Evolutionary conservation across 2,329 filamentous ascomycete genomes (phyloP).

Genomic region (Pseudogymnoascus sp.): DNA sequence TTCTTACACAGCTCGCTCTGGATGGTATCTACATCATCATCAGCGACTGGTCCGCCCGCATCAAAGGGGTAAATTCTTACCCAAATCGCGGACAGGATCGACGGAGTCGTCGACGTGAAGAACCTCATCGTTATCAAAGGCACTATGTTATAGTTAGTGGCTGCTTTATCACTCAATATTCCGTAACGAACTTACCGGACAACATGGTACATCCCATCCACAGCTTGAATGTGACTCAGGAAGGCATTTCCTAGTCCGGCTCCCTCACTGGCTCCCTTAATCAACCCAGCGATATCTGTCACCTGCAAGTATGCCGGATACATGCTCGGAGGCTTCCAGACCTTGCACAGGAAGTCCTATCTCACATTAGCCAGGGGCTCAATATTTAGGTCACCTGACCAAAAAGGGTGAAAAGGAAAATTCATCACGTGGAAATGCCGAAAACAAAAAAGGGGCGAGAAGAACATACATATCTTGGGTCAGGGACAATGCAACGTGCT

Average conservation of each 20-base stretch:
- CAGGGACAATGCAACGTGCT: slow-evolving; percentile 39
- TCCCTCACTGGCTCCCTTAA: slow-evolving; percentile 38
- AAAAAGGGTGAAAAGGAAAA: neutral
- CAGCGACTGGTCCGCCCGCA: slow-evolving; percentile 11
- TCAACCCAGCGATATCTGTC: slow-evolving; percentile 39
- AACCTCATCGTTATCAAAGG: slow-evolving; percentile 40
- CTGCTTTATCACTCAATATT: neutral
- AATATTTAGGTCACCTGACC: neutral
- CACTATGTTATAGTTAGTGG: slow-evolving; percentile 18
- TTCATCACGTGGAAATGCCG: neutral
- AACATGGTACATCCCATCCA: slow-evolving; percentile 40
- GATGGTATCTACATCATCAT: slow-evolving; percentile 28
- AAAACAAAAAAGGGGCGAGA: neutral
- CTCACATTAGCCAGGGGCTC: slow-evolving; percentile 9
- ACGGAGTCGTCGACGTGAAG: slow-evolving; percentile 41
- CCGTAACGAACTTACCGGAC: slow-evolving; percentile 28
- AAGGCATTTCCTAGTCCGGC: slow-evolving; percentile 40
- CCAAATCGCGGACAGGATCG: slow-evolving; percentile 37
- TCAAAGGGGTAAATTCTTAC: slow-evolving; percentile 23
- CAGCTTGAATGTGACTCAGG: slow-evolving; percentile 39
- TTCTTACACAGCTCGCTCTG: slow-evolving; percentile 37
- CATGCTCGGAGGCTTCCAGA: slow-evolving; percentile 40
- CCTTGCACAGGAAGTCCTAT: slow-evolving; percentile 38
- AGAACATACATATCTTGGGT: slow-evolving; percentile 36
- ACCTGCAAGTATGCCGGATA: slow-evolving; percentile 40